Evolutionary conservation across 768 basidiomycete species (phyloP).

Genomic region (Termitomyces sp.): DNA sequence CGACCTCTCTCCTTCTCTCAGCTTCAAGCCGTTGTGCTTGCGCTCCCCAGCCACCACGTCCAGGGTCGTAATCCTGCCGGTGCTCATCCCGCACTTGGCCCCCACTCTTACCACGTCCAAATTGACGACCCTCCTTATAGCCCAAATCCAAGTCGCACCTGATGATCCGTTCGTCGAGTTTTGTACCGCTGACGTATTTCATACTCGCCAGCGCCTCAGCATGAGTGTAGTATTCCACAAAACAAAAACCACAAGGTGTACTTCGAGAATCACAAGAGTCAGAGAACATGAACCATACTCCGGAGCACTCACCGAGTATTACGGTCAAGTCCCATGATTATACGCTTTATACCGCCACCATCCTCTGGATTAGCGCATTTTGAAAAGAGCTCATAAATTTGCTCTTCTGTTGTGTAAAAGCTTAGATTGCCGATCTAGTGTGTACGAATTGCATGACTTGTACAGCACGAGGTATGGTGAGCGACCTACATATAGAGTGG

Average conservation of each 20-base stretch:
- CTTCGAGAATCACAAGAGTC: constrained; percentile 30
- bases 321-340: constrained; percentile 92
- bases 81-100: constrained; percentile 98
- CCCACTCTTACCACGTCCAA: constrained; percentile 94
- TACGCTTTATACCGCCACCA: constrained; percentile 86
- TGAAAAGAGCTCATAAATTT: constrained; percentile 89
- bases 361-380: constrained; percentile 87
- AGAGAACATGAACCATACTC: background rate
- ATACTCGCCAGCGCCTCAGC: constrained; percentile 88
- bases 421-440: constrained; percentile 83
- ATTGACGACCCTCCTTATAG: constrained; percentile 95
- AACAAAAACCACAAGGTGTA: constrained; percentile 93
- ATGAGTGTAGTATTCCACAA: constrained; percentile 95
- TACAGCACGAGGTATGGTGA: constrained; percentile 15
- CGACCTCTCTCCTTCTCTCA: constrained; percentile 74
- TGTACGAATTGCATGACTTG: constrained; percentile 8
- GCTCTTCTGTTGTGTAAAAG: constrained; percentile 94
- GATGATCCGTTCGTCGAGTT: constrained; percentile 97
- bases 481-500: constrained; percentile 81
- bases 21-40: constrained; percentile 71
- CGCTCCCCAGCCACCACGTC: constrained; percentile 92
- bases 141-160: constrained; percentile 97
- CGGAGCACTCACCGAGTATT: constrained; percentile 60
- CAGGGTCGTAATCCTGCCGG: constrained; percentile 93
- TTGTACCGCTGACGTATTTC: constrained; percentile 95